Conservation (phyloP, 495 filamentous ascomycete genomes). For the Jackrogersella multiformis region DNA sequence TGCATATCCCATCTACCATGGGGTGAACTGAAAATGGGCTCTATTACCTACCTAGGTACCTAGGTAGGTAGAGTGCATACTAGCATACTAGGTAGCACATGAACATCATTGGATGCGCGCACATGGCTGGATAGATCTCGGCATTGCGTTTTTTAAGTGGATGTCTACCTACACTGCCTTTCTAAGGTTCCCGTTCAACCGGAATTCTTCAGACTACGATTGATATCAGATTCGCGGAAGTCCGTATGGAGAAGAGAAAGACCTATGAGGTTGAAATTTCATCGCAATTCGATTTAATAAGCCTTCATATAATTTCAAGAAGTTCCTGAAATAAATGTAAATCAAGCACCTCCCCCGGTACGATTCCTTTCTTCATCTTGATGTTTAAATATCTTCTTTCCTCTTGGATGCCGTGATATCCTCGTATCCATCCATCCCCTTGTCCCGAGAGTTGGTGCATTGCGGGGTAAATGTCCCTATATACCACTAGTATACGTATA, state of each 20-base stretch:
- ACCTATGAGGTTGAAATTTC: not conserved
- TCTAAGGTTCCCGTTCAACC: conserved; percentile 28
- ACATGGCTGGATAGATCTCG: conserved; percentile 32
- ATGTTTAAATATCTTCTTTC: not conserved
- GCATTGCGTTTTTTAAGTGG: conserved; percentile 29
- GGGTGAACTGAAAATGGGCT: not conserved
- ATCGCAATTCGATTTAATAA: not conserved
- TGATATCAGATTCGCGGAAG: conserved; percentile 26
- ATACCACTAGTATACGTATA: conserved; percentile 1
- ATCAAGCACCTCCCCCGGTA: not conserved
- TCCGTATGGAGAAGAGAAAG: conserved; percentile 9
- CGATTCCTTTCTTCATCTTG: not conserved
- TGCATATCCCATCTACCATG: not conserved
- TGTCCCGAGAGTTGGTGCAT: conserved; percentile 30
- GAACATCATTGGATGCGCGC: conserved; percentile 3
- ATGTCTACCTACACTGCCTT: conserved; percentile 20
- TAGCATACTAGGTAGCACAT: not conserved
- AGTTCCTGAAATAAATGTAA: not conserved
- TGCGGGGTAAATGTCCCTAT: conserved; percentile 43
- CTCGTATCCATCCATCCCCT: no score
- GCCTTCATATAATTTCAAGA: not conserved
- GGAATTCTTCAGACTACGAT: conserved; percentile 15
- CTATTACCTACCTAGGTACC: not conserved
- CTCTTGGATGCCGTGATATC: conserved; percentile 30
- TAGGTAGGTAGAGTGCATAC: not conserved